Base-by-base conservation (phyloP, 148 eudicot species). In the Rhododendron simsii region DNA sequence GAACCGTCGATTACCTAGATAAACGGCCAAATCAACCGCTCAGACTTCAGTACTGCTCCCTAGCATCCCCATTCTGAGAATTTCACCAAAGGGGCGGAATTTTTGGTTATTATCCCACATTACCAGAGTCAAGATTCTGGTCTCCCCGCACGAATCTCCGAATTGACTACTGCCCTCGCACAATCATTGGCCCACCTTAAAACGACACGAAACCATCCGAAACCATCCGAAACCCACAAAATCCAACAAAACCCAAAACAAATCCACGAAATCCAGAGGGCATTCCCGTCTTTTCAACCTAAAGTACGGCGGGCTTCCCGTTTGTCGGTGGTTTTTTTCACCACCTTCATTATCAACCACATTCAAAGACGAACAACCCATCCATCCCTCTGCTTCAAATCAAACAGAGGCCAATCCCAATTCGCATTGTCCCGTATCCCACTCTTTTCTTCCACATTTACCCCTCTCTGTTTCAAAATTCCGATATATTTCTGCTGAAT, bases 111-210 rank as follows among this genome's bases (percentile, higher is more conserved):
- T 51, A 13, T 11, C 55, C 15, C 55, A 51, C 55, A 2, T 51
- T 51, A 47, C 50, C 50, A 47, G 2, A 1, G 11, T 47, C 50
- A 47, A 47, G 48, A 47, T 47, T 78, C 33, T 11, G 7, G 55
- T 78, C 81, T 78, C 50, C 35, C 53, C 81, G 53, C 81, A 78
- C 33, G 81, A 23, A 45, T 78, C 81, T 78, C 81, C 16, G 57
- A 47, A 44, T 21, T 78, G 81, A 45, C 51, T 30, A 14, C 76
- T 71, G 76, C 76, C 39, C 0, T 33, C 39, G 30, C 18, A 33
- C 39, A 39, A n/a, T 78, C 81, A 47, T 44, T 78, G 51, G 81
- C 23, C 18, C 51, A n/a, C 50, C 6, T 78, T 44, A 76, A 41
- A 45, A 47, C 55, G 51, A 41, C 30, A 45, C 9, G 7, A 71